These are phyloP conservation scores for Ilex asprella DNA, from an alignment of 257 asterid genomes.

Conservation along the genomic window DNA sequence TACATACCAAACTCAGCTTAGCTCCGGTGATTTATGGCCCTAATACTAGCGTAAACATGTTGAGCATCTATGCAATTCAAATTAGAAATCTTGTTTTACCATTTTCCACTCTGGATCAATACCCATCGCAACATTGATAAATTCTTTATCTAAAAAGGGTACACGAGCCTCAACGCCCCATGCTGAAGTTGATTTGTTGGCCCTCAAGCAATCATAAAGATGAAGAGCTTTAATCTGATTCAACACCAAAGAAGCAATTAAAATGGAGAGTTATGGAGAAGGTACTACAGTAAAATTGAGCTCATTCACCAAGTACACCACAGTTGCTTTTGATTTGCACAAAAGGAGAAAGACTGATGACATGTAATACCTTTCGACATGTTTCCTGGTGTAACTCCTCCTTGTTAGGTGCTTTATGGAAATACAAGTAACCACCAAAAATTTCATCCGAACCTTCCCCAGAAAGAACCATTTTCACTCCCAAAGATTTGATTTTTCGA, in stretches of 20 bases:
- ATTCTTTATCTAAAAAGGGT: slow-evolving; percentile 96
- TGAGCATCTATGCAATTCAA: too few species aligned
- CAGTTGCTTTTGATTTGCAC: too few species aligned
- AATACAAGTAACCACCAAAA: slow-evolving; percentile 94
- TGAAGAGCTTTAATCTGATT: slow-evolving; percentile 94
- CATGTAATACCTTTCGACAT: slow-evolving; percentile 69
- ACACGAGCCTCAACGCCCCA: slow-evolving; percentile 99
- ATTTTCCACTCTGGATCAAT: slow-evolving; percentile 96
- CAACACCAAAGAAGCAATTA: not conserved
- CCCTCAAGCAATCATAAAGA: slow-evolving; percentile 96
- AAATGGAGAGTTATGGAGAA: not conserved
- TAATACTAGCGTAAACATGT: too few species aligned
- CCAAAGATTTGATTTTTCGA: slow-evolving; percentile 86
- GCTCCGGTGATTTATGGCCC: too few species aligned
- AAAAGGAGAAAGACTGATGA: not conserved
- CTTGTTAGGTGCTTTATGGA: slow-evolving; percentile 97
- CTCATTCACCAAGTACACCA: not conserved
- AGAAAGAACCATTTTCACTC: slow-evolving; percentile 97
- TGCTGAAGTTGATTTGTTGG: slow-evolving; percentile 93
- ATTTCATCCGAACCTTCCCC: slow-evolving; percentile 99
- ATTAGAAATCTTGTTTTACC: slow-evolving; percentile 33
- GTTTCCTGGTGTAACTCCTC: slow-evolving; percentile 92
- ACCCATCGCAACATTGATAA: slow-evolving; percentile 74
- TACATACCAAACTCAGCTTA: too few species aligned
- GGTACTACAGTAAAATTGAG: not conserved